A percentile compares a stretch with the other conserved stretches of the same genome.
phyloP scores from a whole-genome alignment of 192 early-diverging fungal species.

The Backusella sp. region DNA sequence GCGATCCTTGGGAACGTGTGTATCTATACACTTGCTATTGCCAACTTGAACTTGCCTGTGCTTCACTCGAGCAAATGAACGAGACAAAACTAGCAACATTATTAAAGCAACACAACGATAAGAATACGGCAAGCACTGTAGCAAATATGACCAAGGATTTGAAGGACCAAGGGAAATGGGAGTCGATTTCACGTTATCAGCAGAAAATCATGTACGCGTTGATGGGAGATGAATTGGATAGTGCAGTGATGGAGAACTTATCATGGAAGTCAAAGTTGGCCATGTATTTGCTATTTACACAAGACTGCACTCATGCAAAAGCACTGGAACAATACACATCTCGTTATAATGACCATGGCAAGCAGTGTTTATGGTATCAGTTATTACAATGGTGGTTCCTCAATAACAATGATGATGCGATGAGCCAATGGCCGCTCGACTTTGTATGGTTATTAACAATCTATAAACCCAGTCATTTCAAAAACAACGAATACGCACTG shows the following conservation, averaged over 20 bases:
- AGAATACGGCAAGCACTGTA: not conserved
- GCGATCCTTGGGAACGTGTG: not conserved
- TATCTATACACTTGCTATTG: not conserved
- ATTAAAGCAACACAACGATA: not conserved
- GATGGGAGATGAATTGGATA: not conserved
- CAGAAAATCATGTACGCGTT: not conserved
- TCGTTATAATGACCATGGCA: not conserved
- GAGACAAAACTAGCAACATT: not conserved
- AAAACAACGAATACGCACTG: not conserved
- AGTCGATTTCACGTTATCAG: not conserved
- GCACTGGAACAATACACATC: not conserved
- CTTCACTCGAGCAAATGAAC: not conserved
- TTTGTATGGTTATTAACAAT: not conserved
- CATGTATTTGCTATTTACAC: not conserved
- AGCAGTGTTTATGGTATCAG: not conserved
- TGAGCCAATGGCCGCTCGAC: not conserved
- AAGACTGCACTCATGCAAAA: not conserved
- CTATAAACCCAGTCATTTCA: not conserved
- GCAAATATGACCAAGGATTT: not conserved
- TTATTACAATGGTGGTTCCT: not conserved
- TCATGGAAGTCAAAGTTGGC: not conserved
- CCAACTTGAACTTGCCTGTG: not conserved
- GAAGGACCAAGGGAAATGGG: not conserved
- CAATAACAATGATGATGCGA: not conserved
- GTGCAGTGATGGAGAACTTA: not conserved